Evolutionary conservation across 83 land plant species (phyloP), one percentile per base, ranked within the genome.

Genomic region (Picea abies): DNA sequence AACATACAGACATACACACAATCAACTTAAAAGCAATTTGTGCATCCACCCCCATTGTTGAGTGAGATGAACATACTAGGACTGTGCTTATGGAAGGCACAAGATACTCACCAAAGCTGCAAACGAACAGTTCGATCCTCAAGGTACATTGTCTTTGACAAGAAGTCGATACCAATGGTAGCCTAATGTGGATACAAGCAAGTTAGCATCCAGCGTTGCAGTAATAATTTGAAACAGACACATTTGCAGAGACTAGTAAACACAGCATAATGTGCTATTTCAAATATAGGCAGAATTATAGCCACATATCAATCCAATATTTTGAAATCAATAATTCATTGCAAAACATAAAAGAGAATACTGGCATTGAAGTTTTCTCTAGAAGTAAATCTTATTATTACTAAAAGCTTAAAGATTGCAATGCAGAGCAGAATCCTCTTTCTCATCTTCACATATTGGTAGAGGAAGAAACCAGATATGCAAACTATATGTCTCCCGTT

Each of bases 71-170:
- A 44, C 39, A 37, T 22, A 10, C 56, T 44, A 39, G 76, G 12
- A 71, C 52, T 39, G 58, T 73, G 56, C 56, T 44, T 17, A 11
- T 44, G 37, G 47, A 23, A 73, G 22, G 12, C 22, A 39, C 8
- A 7, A 52, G 23, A 10, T 73, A 20, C 77, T 73, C 80, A 91
- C 94, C 94, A 92, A 12, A 92, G 86, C 84, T 92, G 94, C 85
- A 92, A 86, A 16, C 94, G 91, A 16, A 92, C 94, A 19, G 94
- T 92, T 76, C 94, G 89, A 72, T 92, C 94, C 69, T 92, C 94
- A 76, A 92, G 89, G 82, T 92, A 92, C 94, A 92, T 92, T 37
- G 94, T 92, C 86, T 92, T 92, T 56, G 94, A 92, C 25, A 92
- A 86, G 68, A 92, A 92, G 85, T 92, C 94, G 41, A 92, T 92